A percentile compares a stretch with the other conserved stretches of the same genome.
Conservation (phyloP, 192 early-diverging fungal species). For the Linderina pennispora region DNA sequence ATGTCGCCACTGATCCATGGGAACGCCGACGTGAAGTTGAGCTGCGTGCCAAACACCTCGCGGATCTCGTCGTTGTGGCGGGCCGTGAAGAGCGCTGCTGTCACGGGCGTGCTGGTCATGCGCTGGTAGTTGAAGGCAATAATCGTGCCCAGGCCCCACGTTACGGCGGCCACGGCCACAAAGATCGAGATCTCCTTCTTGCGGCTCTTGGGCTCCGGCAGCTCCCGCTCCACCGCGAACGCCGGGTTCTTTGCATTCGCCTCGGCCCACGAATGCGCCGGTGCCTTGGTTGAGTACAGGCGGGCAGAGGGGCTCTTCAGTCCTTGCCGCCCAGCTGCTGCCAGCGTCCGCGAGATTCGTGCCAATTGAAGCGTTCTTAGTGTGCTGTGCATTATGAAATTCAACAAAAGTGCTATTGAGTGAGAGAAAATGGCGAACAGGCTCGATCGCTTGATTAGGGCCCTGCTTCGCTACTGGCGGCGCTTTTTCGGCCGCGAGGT, state of each 20-base stretch:
- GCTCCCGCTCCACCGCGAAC: slow-evolving; percentile 43
- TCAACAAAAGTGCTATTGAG: too few relatives aligned
- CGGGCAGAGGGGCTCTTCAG: neutral
- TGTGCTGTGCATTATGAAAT: neutral
- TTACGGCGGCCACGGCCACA: slow-evolving; percentile 24
- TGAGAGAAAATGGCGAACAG: neutral
- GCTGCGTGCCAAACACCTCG: slow-evolving; percentile 27
- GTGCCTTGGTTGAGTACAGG: neutral
- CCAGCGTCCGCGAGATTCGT: neutral
- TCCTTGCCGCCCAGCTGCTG: neutral
- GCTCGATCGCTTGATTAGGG: neutral
- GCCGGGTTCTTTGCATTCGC: slow-evolving; percentile 43
- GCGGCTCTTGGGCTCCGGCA: slow-evolving; percentile 35
- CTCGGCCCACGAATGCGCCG: slow-evolving; percentile 23
- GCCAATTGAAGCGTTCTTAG: neutral
- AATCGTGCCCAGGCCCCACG: slow-evolving; percentile 40
- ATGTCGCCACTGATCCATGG: slow-evolving; percentile 49
- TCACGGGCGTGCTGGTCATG: slow-evolving; percentile 47
- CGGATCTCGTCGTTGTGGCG: slow-evolving; percentile 37
- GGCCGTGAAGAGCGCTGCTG: slow-evolving; percentile 41
- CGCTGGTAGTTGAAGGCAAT: slow-evolving; percentile 50
- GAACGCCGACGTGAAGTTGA: slow-evolving; percentile 41
- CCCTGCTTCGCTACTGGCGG: slow-evolving; percentile 1
- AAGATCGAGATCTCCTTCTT: slow-evolving; percentile 42
- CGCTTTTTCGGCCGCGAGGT: slow-evolving; percentile 21